Evolutionary conservation across 768 basidiomycete species (phyloP).

Genomic region (Serendipita sp.): DNA sequence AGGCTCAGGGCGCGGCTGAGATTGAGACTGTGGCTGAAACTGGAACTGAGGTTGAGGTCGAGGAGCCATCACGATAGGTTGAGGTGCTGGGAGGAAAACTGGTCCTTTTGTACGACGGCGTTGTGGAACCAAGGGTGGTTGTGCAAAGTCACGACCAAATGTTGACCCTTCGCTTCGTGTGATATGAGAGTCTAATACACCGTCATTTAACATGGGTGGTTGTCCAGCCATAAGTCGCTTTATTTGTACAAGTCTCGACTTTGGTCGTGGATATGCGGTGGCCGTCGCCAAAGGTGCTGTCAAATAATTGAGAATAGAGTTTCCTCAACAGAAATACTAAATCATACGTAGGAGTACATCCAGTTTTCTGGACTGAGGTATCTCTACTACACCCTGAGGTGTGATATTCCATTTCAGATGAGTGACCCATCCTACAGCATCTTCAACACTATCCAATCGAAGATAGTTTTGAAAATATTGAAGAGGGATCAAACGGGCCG

Average conservation of each 20-base stretch:
- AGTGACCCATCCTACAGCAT: not conserved
- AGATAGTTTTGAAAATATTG: not conserved
- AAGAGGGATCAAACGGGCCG: not conserved
- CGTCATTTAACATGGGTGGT: not conserved
- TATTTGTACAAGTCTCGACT: not conserved
- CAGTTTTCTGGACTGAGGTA: not conserved
- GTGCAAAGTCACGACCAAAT: too few species aligned
- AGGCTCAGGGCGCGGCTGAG: too few species aligned
- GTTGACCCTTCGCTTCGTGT: too few species aligned
- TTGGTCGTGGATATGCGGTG: not conserved
- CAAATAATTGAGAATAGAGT: not conserved
- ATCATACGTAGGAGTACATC: not conserved
- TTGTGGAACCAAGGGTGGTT: too few species aligned
- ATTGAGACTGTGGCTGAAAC: too few species aligned
- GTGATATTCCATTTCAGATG: conserved; percentile 1
- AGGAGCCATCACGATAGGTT: too few species aligned
- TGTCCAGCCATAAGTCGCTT: not conserved
- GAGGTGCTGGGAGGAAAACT: too few species aligned
- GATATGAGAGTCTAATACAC: not conserved
- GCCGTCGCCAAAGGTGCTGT: not conserved
- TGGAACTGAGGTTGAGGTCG: too few species aligned
- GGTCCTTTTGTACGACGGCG: too few species aligned
- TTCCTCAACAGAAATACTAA: not conserved
- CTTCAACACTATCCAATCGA: not conserved
- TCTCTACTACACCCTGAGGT: not conserved